Evolutionary conservation across 208 protist genomes (phyloP).

Genomic region (Balamuthia mandrillaris): DNA sequence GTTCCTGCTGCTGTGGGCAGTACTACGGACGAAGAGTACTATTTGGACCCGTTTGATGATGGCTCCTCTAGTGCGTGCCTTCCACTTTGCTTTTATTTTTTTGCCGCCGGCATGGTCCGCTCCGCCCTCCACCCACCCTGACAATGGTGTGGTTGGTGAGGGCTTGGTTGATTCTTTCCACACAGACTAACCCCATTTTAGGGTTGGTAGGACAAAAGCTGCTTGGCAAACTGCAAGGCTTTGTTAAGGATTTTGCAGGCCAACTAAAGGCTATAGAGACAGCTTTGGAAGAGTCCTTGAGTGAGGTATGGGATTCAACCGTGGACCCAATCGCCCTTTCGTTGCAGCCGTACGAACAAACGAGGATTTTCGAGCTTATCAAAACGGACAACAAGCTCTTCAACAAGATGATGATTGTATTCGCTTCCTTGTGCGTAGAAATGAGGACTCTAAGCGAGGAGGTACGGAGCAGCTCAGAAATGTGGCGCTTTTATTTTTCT

Average conservation of each 20-base stretch:
- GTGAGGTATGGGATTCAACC: constrained; percentile 56
- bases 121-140: too few species aligned
- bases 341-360: constrained; percentile 56
- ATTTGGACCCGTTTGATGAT: constrained; percentile 57
- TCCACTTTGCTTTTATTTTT: too few species aligned
- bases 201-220: constrained; percentile 51
- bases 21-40: constrained; percentile 44
- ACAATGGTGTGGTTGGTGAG: too few species aligned
- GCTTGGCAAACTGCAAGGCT: constrained; percentile 60
- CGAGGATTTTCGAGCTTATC: constrained; percentile 59
- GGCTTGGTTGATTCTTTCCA: not conserved
- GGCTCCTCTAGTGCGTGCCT: constrained; percentile 52
- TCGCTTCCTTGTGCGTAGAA: constrained; percentile 49
- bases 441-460: constrained; percentile 45
- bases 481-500: too few species aligned
- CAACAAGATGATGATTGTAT: constrained; percentile 66
- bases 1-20: not conserved
- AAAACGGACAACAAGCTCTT: constrained; percentile 66
- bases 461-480: too few species aligned
- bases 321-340: constrained; percentile 56
- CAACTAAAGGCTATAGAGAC: constrained; percentile 54
- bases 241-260: constrained; percentile 49
- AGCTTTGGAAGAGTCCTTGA: constrained; percentile 58
- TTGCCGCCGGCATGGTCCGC: too few species aligned
- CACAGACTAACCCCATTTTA: not conserved